A percentile compares a stretch with the other conserved stretches of the same genome.
phyloP scores from a whole-genome alignment of 208 protist genomes.

The Crithidia bombi region DNA sequence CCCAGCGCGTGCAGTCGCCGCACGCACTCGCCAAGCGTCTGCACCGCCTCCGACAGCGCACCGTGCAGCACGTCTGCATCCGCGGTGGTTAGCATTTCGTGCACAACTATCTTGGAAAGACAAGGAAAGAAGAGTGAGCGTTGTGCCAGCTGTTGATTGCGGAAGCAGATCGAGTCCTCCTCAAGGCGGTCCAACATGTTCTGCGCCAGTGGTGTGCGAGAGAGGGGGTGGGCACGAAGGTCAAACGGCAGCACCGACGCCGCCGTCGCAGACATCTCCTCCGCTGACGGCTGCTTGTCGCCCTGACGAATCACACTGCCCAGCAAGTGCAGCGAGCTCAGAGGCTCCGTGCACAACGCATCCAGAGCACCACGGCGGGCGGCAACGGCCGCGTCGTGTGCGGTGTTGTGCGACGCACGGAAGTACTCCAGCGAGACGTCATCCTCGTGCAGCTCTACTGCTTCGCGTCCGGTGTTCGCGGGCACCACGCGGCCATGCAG shows the following conservation, averaged over 20 bases:
- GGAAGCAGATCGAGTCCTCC: slow-evolving; percentile 71
- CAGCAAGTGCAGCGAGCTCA: slow-evolving; percentile 38
- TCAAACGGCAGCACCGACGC: slow-evolving; percentile 76
- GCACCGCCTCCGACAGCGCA: slow-evolving; percentile 17
- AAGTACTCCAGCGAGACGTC: slow-evolving; percentile 36
- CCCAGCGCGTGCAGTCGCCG: slow-evolving; percentile 31
- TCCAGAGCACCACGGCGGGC: slow-evolving; percentile 29
- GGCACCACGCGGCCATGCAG: slow-evolving; percentile 38
- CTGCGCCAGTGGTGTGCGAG: slow-evolving; percentile 57
- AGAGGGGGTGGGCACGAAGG: slow-evolving; percentile 44
- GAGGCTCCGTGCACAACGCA: slow-evolving; percentile 48
- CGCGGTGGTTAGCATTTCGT: slow-evolving; percentile 18
- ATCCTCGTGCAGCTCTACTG: slow-evolving; percentile 34
- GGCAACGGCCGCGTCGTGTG: background rate
- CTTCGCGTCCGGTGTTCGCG: slow-evolving; percentile 32
- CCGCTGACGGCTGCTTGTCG: background rate
- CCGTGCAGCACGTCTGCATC: slow-evolving; percentile 5
- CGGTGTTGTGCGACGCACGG: background rate
- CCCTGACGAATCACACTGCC: slow-evolving; percentile 28
- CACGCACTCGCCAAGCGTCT: slow-evolving; percentile 34
- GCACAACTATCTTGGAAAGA: slow-evolving; percentile 40
- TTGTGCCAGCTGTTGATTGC: slow-evolving; percentile 47
- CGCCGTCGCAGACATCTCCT: background rate
- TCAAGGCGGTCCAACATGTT: slow-evolving; percentile 82
- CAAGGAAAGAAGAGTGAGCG: slow-evolving; percentile 34